phyloP scores from a whole-genome alignment of 2,329 filamentous ascomycete genomes.

The Sarocladium kiliense region DNA sequence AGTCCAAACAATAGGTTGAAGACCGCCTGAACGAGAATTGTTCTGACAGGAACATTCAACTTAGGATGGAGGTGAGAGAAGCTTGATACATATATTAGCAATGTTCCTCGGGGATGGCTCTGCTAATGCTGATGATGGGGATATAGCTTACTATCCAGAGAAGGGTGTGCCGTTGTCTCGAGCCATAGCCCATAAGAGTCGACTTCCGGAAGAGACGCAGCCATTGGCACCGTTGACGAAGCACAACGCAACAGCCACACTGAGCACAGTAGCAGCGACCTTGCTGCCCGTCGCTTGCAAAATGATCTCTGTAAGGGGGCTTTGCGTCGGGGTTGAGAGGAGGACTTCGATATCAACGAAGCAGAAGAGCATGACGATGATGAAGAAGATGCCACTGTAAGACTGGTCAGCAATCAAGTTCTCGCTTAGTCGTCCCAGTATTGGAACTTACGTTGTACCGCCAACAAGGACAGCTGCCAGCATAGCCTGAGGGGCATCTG shows the following conservation, averaged over 20 bases:
- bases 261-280: conserved; percentile 33
- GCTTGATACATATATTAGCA: conserved; percentile 25
- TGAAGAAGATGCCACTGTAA: conserved; percentile 40
- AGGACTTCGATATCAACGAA: conserved; percentile 30
- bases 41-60: conserved; percentile 36
- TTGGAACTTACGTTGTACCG: conserved; percentile 32
- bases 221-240: conserved; percentile 42
- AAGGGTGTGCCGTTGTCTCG: conserved; percentile 35
- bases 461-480: conserved; percentile 36
- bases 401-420: background rate
- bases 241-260: conserved; percentile 35
- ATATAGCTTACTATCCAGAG: conserved; percentile 17
- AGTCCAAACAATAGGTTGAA: conserved; percentile 41
- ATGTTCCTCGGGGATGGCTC: no score
- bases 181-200: conserved; percentile 40
- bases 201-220: conserved; percentile 35
- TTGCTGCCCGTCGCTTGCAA: conserved; percentile 34
- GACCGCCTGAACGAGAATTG: conserved; percentile 32
- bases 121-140: background rate
- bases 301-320: conserved; percentile 42
- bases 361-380: conserved; percentile 41
- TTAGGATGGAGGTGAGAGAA: conserved; percentile 30
- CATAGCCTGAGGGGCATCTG: conserved; percentile 37
- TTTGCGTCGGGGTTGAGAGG: conserved; percentile 30
- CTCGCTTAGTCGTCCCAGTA: background rate